These are phyloP conservation scores for Coleophoma cylindrospora DNA, from an alignment of 2,329 filamentous ascomycete species.

Conservation along the genomic window DNA sequence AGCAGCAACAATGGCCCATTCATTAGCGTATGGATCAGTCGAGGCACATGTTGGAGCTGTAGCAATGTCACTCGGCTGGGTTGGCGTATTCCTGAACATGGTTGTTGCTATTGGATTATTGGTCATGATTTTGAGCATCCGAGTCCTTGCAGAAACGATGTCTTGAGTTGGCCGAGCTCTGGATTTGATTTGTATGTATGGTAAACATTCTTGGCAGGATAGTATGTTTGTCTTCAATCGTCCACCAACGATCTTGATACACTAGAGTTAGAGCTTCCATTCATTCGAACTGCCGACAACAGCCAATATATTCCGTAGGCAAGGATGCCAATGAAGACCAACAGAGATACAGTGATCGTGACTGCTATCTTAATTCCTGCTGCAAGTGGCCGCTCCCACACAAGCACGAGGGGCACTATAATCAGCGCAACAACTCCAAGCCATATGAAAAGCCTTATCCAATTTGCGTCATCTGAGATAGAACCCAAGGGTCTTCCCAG, in stretches of 20 bases:
- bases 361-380: background rate
- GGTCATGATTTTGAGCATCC: background rate
- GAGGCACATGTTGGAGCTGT: constrained; percentile 2
- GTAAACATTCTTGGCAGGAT: too few relatives aligned
- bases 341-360: background rate
- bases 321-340: too few relatives aligned
- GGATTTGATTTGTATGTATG: too few relatives aligned
- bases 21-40: constrained; percentile 8
- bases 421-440: background rate
- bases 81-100: background rate
- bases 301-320: too few relatives aligned
- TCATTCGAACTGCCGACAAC: too few relatives aligned
- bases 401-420: background rate
- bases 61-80: constrained; percentile 9
- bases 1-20: constrained; percentile 3
- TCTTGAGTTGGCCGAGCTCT: too few relatives aligned
- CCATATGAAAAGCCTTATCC: background rate
- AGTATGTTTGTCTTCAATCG: too few relatives aligned
- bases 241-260: too few relatives aligned
- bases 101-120: background rate
- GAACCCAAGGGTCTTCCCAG: background rate
- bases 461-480: background rate
- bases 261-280: too few relatives aligned
- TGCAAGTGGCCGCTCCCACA: background rate
- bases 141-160: background rate